These are phyloP conservation scores for Malus domestica DNA, from an alignment of 306 rosid genomes.

Conservation along the genomic window DNA sequence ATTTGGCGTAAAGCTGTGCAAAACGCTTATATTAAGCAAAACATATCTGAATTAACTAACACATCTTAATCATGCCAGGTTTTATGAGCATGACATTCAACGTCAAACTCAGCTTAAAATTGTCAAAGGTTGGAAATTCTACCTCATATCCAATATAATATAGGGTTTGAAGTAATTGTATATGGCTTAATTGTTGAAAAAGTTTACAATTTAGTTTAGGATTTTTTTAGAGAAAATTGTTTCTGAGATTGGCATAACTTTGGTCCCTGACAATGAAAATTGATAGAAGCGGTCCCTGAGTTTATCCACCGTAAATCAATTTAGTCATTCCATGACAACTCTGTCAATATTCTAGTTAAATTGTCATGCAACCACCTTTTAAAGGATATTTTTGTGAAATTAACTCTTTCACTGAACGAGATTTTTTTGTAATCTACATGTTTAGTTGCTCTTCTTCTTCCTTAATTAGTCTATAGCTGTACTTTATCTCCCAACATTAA, in stretches of 20 bases:
- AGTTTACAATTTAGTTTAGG: too few species aligned
- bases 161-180: neutral
- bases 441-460: neutral
- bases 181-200: neutral
- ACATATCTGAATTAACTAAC: neutral
- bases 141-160: neutral
- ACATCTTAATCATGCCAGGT: slow-evolving; percentile 8
- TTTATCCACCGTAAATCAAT: too few species aligned
- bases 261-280: too few species aligned
- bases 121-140: slow-evolving; percentile 19
- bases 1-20: slow-evolving; percentile 16
- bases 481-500: slow-evolving; percentile 6
- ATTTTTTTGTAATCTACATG: neutral
- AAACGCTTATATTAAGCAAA: neutral
- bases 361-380: too few species aligned
- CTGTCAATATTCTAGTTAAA: too few species aligned
- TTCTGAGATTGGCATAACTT: too few species aligned
- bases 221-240: too few species aligned
- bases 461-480: neutral
- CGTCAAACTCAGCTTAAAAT: slow-evolving; percentile 7
- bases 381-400: too few species aligned
- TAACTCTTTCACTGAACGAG: too few species aligned
- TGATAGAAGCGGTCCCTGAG: too few species aligned
- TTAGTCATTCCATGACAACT: too few species aligned
- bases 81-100: neutral